Conservation (phyloP, 2,329 filamentous ascomycete genomes). For the Claviceps pazoutovae region DNA sequence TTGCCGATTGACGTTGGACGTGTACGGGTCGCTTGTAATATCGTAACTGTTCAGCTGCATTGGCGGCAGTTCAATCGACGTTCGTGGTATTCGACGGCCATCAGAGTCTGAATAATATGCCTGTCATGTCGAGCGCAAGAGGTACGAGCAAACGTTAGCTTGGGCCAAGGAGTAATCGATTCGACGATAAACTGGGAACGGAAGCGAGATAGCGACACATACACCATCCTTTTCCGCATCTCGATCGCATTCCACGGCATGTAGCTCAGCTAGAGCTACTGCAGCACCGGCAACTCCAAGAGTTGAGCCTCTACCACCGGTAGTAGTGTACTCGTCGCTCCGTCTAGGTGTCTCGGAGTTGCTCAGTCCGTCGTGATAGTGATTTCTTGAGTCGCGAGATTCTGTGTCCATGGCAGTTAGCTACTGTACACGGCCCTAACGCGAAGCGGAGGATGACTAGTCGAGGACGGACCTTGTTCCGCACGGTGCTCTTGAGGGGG, state of each 20-base stretch:
- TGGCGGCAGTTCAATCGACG: slow-evolving; percentile 60
- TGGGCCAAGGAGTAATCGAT: neutral
- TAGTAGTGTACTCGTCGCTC: slow-evolving; percentile 51
- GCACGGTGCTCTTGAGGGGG: slow-evolving; percentile 57
- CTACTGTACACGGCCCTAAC: neutral
- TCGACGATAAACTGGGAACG: slow-evolving; percentile 12
- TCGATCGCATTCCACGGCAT: slow-evolving; percentile 58
- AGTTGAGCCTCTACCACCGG: slow-evolving; percentile 27
- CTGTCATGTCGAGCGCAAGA: slow-evolving; percentile 15
- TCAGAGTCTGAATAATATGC: slow-evolving; percentile 62
- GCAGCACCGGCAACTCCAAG: slow-evolving; percentile 57
- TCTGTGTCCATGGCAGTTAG: slow-evolving; percentile 15
- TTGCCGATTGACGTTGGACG: slow-evolving; percentile 36
- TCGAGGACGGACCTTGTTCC: slow-evolving; percentile 19
- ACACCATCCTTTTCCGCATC: slow-evolving; percentile 71
- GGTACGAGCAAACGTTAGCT: slow-evolving; percentile 4
- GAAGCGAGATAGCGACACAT: slow-evolving; percentile 25
- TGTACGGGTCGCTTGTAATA: slow-evolving; percentile 62
- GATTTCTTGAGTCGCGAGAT: slow-evolving; percentile 42
- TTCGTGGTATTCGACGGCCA: slow-evolving; percentile 46
- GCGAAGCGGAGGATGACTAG: slow-evolving; percentile 18
- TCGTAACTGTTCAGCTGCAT: slow-evolving; percentile 43
- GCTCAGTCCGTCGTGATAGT: slow-evolving; percentile 47
- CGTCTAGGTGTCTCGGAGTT: slow-evolving; percentile 55
- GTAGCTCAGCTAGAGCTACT: slow-evolving; percentile 72